A percentile compares a stretch with the other conserved stretches of the same genome.
These are phyloP conservation scores for Aspergillus calidoustus DNA, from an alignment of 2,329 filamentous ascomycete species.

Conservation along the genomic window DNA sequence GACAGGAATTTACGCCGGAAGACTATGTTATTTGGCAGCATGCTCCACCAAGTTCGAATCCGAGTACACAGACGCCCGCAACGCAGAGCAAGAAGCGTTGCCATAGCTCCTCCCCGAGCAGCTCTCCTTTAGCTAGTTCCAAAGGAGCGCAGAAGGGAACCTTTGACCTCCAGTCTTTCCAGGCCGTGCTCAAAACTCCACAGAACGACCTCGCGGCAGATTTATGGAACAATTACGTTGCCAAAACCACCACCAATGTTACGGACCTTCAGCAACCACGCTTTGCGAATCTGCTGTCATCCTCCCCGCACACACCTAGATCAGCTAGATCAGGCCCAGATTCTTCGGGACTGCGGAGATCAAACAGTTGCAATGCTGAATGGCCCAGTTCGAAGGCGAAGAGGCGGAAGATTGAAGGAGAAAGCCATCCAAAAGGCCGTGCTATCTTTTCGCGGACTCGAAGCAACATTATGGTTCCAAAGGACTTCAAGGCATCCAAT, in stretches of 20 bases:
- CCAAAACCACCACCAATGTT: slow-evolving; percentile 53
- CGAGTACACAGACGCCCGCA: slow-evolving; percentile 50
- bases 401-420: slow-evolving; percentile 63
- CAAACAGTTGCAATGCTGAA: slow-evolving; percentile 70
- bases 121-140: slow-evolving; percentile 63
- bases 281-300: slow-evolving; percentile 69
- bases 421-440: slow-evolving; percentile 52
- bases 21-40: slow-evolving; percentile 66
- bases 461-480: slow-evolving; percentile 45
- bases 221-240: slow-evolving; percentile 76
- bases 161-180: slow-evolving; percentile 63
- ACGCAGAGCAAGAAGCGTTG: slow-evolving; percentile 66
- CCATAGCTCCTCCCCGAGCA: slow-evolving; percentile 73
- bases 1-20: slow-evolving; percentile 59
- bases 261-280: slow-evolving; percentile 59
- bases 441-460: slow-evolving; percentile 48
- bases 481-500: slow-evolving; percentile 49
- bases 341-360: slow-evolving; percentile 61
- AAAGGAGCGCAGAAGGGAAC: slow-evolving; percentile 45
- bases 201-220: slow-evolving; percentile 74
- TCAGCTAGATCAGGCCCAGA: slow-evolving; percentile 49
- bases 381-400: slow-evolving; percentile 69
- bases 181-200: slow-evolving; percentile 66
- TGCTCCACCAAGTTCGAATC: slow-evolving; percentile 47
- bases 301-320: slow-evolving; percentile 69